phyloP scores from a whole-genome alignment of 2,329 filamentous ascomycete species.

The Boeremia exigua region DNA sequence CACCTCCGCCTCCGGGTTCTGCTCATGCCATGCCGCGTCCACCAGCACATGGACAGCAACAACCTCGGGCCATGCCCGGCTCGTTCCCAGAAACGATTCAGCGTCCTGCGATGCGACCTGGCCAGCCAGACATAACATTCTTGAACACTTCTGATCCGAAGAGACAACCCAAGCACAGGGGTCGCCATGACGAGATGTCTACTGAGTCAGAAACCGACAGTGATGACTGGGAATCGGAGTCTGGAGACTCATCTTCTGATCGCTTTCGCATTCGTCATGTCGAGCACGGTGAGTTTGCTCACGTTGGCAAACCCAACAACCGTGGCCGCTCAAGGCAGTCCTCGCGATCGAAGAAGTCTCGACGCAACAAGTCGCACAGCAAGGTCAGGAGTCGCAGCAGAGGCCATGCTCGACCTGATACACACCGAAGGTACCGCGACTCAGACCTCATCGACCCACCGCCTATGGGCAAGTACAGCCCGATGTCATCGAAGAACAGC shows the following conservation, averaged over 20 bases:
- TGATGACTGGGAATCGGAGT: conserved; percentile 25
- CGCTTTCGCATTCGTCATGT: conserved; percentile 23
- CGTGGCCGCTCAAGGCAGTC: conserved; percentile 23
- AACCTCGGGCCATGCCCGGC: conserved; percentile 24
- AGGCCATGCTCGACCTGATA: conserved; percentile 17
- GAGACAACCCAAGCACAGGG: conserved; percentile 25
- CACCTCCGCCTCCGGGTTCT: conserved; percentile 7
- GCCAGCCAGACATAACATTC: conserved; percentile 13
- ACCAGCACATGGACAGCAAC: conserved; percentile 8
- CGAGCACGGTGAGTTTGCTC: conserved; percentile 27
- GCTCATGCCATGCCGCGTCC: conserved; percentile 11
- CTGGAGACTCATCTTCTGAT: conserved; percentile 23
- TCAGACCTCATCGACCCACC: conserved; percentile 22
- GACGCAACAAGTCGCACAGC: conserved; percentile 18
- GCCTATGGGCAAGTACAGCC: conserved; percentile 27
- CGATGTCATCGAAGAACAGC: conserved; percentile 18
- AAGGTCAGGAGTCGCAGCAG: conserved; percentile 19
- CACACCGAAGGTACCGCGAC: conserved; percentile 18
- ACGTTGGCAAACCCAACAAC: conserved; percentile 16
- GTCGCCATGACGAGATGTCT: conserved; percentile 5
- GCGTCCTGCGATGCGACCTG: conserved; percentile 15
- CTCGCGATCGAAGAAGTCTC: conserved; percentile 17
- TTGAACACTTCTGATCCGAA: conserved; percentile 8
- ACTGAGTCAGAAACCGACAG: conserved; percentile 28
- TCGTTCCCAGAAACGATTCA: conserved; percentile 17